Percentiles rank a stretch among this genome's conserved stretches.
Evolutionary conservation across 2,329 filamentous ascomycete genomes (phyloP).

Genomic region (Fusarium sp.): DNA sequence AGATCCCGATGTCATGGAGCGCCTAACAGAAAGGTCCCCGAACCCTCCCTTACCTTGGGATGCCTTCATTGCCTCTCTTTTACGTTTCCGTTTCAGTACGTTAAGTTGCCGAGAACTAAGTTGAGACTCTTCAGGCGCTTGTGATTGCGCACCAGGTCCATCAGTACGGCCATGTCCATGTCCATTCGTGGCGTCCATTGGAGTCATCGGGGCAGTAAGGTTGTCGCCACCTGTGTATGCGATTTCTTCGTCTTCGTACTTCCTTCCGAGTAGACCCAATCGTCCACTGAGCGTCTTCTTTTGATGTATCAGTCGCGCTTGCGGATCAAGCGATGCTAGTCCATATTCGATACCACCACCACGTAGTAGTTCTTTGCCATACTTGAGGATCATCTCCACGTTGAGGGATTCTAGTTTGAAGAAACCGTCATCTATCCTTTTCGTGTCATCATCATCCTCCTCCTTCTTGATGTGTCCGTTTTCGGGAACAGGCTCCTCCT

Average conservation of each 20-base stretch:
- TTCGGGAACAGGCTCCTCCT: constrained; percentile 51
- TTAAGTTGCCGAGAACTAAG: constrained; percentile 95
- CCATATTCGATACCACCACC: constrained; percentile 89
- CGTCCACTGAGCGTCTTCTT: constrained; percentile 88
- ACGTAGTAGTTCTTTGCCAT: constrained; percentile 85
- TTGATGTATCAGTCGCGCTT: constrained; percentile 83
- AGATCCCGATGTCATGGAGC: constrained; percentile 70
- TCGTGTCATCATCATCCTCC: constrained; percentile 69
- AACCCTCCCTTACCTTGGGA: constrained; percentile 88
- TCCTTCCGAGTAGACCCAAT: constrained; percentile 86
- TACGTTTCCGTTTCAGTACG: constrained; percentile 92
- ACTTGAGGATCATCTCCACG: constrained; percentile 81
- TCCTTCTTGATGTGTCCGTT: constrained; percentile 69
- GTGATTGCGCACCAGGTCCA: constrained; percentile 54
- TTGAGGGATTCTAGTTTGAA: constrained; percentile 82
- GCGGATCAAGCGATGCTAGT: constrained; percentile 83
- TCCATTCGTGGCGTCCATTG: constrained; percentile 57
- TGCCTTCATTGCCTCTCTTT: constrained; percentile 88
- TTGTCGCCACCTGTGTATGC: constrained; percentile 65
- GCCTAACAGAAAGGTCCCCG: constrained; percentile 83
- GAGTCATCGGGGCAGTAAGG: constrained; percentile 57
- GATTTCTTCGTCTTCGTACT: constrained; percentile 85
- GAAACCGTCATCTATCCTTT: constrained; percentile 65
- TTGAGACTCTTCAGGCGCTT: constrained; percentile 71
- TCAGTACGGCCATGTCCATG: constrained; percentile 53